Evolutionary conservation across 176 grass and related monocot species (phyloP).

Genomic region (Hyparrhenia diplandra): DNA sequence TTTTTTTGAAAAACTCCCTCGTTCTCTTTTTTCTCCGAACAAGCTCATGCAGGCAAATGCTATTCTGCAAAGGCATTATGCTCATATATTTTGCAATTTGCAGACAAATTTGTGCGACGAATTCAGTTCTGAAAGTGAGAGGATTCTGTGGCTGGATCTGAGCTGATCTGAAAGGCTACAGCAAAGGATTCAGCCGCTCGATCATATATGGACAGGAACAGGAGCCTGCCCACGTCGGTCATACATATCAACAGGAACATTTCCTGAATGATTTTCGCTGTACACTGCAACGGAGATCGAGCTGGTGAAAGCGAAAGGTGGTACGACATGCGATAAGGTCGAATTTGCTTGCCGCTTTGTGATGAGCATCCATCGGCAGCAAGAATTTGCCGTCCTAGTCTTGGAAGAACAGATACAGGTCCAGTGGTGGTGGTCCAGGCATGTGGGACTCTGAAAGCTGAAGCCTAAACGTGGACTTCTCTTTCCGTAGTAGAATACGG

Average conservation of each 20-base stretch:
- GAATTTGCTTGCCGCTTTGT: background rate
- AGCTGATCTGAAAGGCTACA: too few relatives aligned
- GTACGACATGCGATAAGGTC: background rate
- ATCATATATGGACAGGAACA: background rate
- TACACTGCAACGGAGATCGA: background rate
- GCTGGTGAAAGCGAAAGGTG: background rate
- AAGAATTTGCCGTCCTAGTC: background rate
- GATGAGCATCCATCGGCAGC: background rate
- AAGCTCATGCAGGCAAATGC: background rate
- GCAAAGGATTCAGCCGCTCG: too few relatives aligned
- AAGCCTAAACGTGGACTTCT: too few relatives aligned
- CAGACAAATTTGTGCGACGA: background rate
- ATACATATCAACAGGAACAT: background rate
- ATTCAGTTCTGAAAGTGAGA: background rate
- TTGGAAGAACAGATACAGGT: background rate
- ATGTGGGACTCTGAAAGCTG: too few relatives aligned
- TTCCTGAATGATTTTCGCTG: background rate
- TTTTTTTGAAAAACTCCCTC: too few relatives aligned
- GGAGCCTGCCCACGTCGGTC: background rate
- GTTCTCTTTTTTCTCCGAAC: background rate
- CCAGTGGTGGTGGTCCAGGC: background rate
- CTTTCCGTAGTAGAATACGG: too few relatives aligned
- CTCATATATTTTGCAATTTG: background rate
- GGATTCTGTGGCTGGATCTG: background rate
- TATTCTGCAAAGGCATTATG: background rate